Evolutionary conservation across 2,329 filamentous ascomycete species (phyloP).

Genomic region (Aspergillus fumigatus): DNA sequence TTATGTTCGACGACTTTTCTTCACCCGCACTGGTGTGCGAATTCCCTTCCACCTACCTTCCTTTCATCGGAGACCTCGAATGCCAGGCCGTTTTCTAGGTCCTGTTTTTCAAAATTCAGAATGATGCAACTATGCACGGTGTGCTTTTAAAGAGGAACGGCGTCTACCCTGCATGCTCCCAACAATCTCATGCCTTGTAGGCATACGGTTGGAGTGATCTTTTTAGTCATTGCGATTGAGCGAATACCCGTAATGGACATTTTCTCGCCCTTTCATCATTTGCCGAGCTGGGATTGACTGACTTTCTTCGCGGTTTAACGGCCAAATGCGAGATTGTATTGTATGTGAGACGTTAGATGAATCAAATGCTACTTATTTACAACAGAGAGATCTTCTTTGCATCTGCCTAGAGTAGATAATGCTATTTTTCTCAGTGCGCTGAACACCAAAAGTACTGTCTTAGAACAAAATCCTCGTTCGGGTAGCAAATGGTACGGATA

Average conservation of each 20-base stretch:
- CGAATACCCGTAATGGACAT: conserved; percentile 26
- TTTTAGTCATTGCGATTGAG: conserved; percentile 21
- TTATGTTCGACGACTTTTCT: conserved; percentile 1
- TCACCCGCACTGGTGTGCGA: conserved; percentile 7
- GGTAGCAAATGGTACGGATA: not conserved
- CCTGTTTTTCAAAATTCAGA: not conserved
- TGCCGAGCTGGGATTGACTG: not conserved
- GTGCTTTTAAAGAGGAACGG: not conserved
- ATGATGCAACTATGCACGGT: not conserved
- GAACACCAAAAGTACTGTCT: not conserved
- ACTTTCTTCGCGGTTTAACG: not conserved
- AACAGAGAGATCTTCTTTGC: not conserved
- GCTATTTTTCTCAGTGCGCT: not conserved
- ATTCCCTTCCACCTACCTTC: not conserved
- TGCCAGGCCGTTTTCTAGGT: conserved; percentile 2
- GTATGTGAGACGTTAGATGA: conserved; percentile 6
- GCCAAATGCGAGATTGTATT: conserved; percentile 5
- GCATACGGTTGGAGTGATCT: conserved; percentile 4
- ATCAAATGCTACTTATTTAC: conserved; percentile 1
- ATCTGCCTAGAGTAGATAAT: not conserved
- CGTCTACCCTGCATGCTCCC: not conserved
- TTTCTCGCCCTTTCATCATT: not conserved
- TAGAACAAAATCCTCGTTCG: not conserved
- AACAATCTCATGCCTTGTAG: not conserved
- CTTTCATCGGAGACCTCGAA: conserved; percentile 1